A percentile compares a stretch with the other conserved stretches of the same genome.
Conservation (phyloP, 2,329 filamentous ascomycete species). For the Didymella segeticola region DNA sequence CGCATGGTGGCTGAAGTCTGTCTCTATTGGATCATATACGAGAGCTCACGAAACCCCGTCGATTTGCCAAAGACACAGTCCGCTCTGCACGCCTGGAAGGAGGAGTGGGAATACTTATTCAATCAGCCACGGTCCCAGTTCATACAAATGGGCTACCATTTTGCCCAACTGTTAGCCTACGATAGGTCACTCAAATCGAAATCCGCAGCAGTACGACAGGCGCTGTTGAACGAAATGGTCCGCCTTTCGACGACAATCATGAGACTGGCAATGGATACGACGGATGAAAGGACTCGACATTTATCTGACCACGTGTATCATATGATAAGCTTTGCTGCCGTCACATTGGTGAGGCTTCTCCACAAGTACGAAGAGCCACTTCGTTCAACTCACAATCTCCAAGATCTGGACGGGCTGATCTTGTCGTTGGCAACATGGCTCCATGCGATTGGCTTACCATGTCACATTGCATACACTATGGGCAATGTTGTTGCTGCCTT, state of each 20-base stretch:
- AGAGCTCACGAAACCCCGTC: slow-evolving; percentile 40
- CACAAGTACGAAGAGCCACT: background rate
- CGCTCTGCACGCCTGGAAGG: slow-evolving; percentile 48
- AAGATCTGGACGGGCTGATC: no score
- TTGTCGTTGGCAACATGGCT: no score
- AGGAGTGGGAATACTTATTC: slow-evolving; percentile 51
- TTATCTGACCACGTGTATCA: slow-evolving; percentile 58
- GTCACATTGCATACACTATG: no score
- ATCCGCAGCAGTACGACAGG: slow-evolving; percentile 44
- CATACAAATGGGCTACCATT: slow-evolving; percentile 56
- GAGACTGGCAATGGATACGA: slow-evolving; percentile 28
- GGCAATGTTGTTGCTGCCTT: no score
- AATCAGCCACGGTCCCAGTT: slow-evolving; percentile 56
- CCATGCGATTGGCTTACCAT: no score
- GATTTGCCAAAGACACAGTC: slow-evolving; percentile 46
- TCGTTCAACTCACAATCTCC: background rate
- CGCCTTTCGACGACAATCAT: slow-evolving; percentile 49
- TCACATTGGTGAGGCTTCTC: slow-evolving; percentile 38
- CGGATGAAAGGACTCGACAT: slow-evolving; percentile 54
- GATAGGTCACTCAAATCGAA: slow-evolving; percentile 49
- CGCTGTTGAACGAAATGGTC: slow-evolving; percentile 52
- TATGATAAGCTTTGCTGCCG: slow-evolving; percentile 55
- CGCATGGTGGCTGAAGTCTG: slow-evolving; percentile 56
- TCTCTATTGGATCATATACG: slow-evolving; percentile 56
- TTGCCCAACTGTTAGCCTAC: slow-evolving; percentile 54